Evolutionary conservation across 495 filamentous ascomycete genomes (phyloP).

Genomic region (Neurospora sp.): DNA sequence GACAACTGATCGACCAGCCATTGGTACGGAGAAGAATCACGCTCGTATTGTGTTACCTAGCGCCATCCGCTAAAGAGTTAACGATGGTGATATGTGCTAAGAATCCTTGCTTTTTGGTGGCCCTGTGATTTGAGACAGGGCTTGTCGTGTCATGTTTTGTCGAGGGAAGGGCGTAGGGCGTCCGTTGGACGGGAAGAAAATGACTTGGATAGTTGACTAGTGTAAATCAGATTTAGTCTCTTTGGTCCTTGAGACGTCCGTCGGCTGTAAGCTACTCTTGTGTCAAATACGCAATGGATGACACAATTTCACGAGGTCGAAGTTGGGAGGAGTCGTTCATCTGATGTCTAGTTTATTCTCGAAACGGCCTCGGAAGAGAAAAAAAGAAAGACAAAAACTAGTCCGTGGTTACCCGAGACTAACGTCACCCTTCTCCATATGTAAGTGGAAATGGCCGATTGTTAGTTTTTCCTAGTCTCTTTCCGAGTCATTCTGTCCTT

Average conservation of each 20-base stretch:
- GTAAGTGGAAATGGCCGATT: background rate
- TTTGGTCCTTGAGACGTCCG: no score
- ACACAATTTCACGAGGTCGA: background rate
- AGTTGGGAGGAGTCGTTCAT: background rate
- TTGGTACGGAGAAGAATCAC: background rate
- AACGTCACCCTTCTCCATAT: background rate
- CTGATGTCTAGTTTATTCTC: background rate
- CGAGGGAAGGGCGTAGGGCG: background rate
- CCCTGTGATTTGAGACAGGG: background rate
- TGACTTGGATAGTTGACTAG: no score
- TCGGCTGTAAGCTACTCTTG: background rate
- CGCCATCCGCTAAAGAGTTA: background rate
- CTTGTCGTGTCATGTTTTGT: background rate
- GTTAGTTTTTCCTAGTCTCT: background rate
- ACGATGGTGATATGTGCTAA: background rate
- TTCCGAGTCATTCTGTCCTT: background rate
- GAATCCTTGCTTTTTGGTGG: background rate
- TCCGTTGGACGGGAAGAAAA: background rate
- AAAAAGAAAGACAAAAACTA: background rate
- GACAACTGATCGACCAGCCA: background rate
- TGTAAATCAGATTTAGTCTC: no score
- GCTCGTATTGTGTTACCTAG: background rate
- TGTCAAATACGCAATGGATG: background rate
- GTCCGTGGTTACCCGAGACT: background rate
- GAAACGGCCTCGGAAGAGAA: background rate